Percentiles rank a stretch among this genome's conserved stretches.
Evolutionary conservation across 768 basidiomycete species (phyloP).

Genomic region (Lactarius deliciosus): DNA sequence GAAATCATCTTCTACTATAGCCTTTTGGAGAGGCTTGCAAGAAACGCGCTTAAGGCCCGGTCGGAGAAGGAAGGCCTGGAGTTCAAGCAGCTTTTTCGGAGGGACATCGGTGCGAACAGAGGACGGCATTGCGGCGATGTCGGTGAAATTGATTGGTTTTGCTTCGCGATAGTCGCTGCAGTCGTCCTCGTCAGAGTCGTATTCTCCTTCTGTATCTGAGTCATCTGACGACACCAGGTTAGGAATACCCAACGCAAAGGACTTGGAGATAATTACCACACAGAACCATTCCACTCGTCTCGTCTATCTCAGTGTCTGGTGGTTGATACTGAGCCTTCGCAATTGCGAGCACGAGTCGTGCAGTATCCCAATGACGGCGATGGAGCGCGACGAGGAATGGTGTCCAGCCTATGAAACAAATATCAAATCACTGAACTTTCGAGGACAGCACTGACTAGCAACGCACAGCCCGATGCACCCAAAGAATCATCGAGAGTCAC

Average conservation of each 20-base stretch:
- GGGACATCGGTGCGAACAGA: constrained; percentile 42
- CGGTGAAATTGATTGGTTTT: constrained; percentile 48
- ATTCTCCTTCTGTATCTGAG: constrained; percentile 32
- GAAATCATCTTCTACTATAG: constrained; percentile 47
- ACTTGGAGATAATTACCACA: constrained; percentile 38
- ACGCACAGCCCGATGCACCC: constrained; percentile 16
- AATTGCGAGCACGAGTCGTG: constrained; percentile 56
- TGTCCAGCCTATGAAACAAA: constrained; percentile 41
- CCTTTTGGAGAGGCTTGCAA: constrained; percentile 36
- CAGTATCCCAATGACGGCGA: constrained; percentile 56
- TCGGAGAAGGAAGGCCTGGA: not conserved
- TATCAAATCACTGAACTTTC: not conserved
- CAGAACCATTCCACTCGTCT: constrained; percentile 20
- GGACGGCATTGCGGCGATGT: constrained; percentile 52
- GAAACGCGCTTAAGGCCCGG: constrained; percentile 1
- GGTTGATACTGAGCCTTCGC: constrained; percentile 53
- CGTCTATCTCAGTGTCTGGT: constrained; percentile 36
- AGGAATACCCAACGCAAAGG: not conserved
- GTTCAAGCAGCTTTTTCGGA: constrained; percentile 41
- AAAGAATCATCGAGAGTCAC: constrained; percentile 26
- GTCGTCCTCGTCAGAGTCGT: constrained; percentile 36
- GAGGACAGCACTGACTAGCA: not conserved
- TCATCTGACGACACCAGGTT: constrained; percentile 11
- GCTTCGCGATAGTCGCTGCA: constrained; percentile 39
- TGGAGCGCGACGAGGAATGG: constrained; percentile 51